Evolutionary conservation across 768 basidiomycete genomes (phyloP).

Genomic region (Auricularia heimuer): DNA sequence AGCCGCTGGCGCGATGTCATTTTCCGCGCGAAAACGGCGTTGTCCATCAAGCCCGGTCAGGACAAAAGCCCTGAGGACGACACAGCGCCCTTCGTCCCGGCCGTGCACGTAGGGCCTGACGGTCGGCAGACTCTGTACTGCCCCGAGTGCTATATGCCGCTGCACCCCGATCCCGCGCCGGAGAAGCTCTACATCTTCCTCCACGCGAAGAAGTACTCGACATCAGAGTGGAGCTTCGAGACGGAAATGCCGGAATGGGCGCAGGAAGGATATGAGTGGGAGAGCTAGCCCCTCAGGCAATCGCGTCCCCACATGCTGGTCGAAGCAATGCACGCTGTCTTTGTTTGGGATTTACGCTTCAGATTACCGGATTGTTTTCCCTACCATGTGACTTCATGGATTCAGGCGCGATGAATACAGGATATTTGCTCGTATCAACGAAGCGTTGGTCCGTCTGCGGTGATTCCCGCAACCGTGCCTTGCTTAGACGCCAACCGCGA

Average conservation of each 20-base stretch:
- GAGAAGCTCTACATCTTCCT: conserved; percentile 92
- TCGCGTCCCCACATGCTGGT: too few relatives aligned
- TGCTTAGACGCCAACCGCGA: too few relatives aligned
- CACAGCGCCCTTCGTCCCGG: neutral
- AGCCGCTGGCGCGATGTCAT: conserved; percentile 80
- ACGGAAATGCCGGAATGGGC: conserved; percentile 91
- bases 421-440: too few relatives aligned
- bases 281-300: too few relatives aligned
- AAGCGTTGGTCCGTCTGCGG: too few relatives aligned
- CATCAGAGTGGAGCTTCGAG: conserved; percentile 71
- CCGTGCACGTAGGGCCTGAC: conserved; percentile 1
- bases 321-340: too few relatives aligned
- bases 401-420: too few relatives aligned
- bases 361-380: too few relatives aligned
- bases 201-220: conserved; percentile 81
- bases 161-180: conserved; percentile 88
- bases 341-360: too few relatives aligned
- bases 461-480: too few relatives aligned
- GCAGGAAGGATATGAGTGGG: conserved; percentile 3
- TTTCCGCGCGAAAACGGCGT: conserved; percentile 61
- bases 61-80: neutral
- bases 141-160: conserved; percentile 81
- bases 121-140: conserved; percentile 46
- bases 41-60: conserved; percentile 24
- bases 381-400: too few relatives aligned